Conservation (phyloP, 805 yeast species). For the Nakazawaea pomicola region DNA sequence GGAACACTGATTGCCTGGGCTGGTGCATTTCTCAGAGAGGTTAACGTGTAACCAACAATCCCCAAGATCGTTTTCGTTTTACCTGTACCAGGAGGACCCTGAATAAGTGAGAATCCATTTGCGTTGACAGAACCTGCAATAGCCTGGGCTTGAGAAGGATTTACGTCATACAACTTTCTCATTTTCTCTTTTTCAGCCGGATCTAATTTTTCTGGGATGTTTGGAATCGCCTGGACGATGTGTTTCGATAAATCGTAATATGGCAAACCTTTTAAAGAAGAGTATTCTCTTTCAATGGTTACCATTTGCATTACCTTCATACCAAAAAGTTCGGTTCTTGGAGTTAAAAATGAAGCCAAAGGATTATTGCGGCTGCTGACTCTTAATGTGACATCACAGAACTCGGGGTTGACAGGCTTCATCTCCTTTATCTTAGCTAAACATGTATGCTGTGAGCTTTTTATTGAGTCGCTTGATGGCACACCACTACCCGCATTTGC, state of each 20-base stretch:
- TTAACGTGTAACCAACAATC: conserved; percentile 71
- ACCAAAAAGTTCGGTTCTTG: conserved; percentile 59
- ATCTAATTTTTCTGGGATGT: conserved; percentile 32
- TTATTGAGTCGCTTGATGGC: too few relatives aligned
- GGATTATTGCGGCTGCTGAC: conserved; percentile 48
- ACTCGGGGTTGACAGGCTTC: conserved; percentile 60
- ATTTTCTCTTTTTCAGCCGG: conserved; percentile 35
- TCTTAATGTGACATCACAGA: conserved; percentile 69
- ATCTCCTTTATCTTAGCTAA: conserved; percentile 77
- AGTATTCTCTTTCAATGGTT: conserved; percentile 89
- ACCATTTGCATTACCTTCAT: conserved; percentile 81
- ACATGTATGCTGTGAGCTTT: conserved; percentile 35
- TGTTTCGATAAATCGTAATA: conserved; percentile 73
- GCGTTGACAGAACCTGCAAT: conserved; percentile 64
- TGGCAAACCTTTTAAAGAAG: conserved; percentile 75
- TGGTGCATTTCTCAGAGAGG: conserved; percentile 20
- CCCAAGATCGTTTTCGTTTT: conserved; percentile 96
- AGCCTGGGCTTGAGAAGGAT: conserved; percentile 88
- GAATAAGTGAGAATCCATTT: conserved; percentile 84
- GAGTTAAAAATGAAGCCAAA: conserved; percentile 51
- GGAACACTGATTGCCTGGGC: conserved; percentile 10
- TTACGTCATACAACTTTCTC: conserved; percentile 52
- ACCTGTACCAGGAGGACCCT: conserved; percentile 99
- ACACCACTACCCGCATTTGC: too few relatives aligned
- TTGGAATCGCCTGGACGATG: conserved; percentile 65